Evolutionary conservation across 768 basidiomycete species (phyloP), one percentile per base, ranked within the genome.

Genomic region (Kwoniella sp.): DNA sequence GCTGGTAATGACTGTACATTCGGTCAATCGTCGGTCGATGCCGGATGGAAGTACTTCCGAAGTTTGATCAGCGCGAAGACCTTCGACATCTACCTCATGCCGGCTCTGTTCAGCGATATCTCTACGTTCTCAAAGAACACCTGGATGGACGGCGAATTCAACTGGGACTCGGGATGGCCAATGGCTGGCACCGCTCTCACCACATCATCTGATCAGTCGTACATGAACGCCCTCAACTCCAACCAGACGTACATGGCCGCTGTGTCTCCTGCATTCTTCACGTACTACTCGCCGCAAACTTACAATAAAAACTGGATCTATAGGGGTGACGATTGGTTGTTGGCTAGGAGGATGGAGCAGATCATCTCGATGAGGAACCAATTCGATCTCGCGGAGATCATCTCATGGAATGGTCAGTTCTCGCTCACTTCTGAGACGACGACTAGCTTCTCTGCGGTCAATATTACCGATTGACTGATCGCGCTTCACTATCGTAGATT

Each of bases 91-190:
- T 57, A n/a, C 63, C 64, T 76, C 58, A 56, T 73, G 38, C 63
- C 61, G 54, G 68, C 76, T 31, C 64, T 69, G 55, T 75, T 65
- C 65, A 53, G 56, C 30, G 73, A 75, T 45, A 64, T 66, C 1
- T 60, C 68, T 20, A 67, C 68, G 1, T 74, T 77, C 51, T 51
- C 55, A 38, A 64, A 55, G 23, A 65, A 61, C 51, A 89, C 86
- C 5, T 79, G 75, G 75, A 66, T 80, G 63, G 79, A 82, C 56
- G 81, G 78, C 26, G 73, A 78, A 45, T 66, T 80, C 55, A 79
- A 80, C 57, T 93, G 89, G 89, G 90, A 93, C 76, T 85, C 85
- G 28, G 91, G 84, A 38, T 93, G 91, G 91, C 90, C 91, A 2
- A 84, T 84, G 60, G 82, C 78, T 4, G 63, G 60, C 20, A 11